Evolutionary conservation across 2,329 filamentous ascomycete genomes (phyloP), one percentile per base, ranked within the genome.

Genomic region (Chaetothyriales sp.): DNA sequence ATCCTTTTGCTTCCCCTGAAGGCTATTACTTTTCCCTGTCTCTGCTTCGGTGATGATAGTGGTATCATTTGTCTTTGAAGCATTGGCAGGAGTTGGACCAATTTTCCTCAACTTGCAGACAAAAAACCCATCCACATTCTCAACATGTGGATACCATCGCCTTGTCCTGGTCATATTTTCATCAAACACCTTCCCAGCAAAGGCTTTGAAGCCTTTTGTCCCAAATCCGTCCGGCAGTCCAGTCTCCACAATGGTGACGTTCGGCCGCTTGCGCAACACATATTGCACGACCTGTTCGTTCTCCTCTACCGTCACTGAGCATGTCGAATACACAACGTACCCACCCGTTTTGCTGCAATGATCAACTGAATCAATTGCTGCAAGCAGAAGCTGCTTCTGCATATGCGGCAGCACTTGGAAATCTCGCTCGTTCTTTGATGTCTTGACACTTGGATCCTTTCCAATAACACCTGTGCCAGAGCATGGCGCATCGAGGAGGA

Each of bases 91-190:
- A 43, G 85, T 86, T 2, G 87, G 85, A 0, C 81, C 90, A 15
- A 80, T 80, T 77, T 98, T 98, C 70, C 94, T 89, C 71, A 98
- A 85, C 70, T 98, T 98, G 64, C 89, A 87, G 56, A 98, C 92
- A 67, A 89, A 98, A 81, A 98, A 98, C 58, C 92, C 92, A 67
- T 97, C 92, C 33, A 98, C 89, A 71, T 95, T 95, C 73, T 92
- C 88, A 18, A 85, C 79, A 67, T 95, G 88, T 0, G 89, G 88
- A 70, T 94, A 95, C 73, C 88, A 95, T 52, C 89, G 77, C 58
- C 87, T 76, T 15, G 89, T 89, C 66, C 89, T 74, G 64, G 84
- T 86, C 73, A 98, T 80, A 60, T 80, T 85, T 5, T 85, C 77
- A 65, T 94, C 85, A 70, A 98, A 98, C 54, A 80, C 81, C 76